These are phyloP conservation scores for Chaetomium sp. DNA, from an alignment of 2,329 filamentous ascomycete species.

Conservation along the genomic window DNA sequence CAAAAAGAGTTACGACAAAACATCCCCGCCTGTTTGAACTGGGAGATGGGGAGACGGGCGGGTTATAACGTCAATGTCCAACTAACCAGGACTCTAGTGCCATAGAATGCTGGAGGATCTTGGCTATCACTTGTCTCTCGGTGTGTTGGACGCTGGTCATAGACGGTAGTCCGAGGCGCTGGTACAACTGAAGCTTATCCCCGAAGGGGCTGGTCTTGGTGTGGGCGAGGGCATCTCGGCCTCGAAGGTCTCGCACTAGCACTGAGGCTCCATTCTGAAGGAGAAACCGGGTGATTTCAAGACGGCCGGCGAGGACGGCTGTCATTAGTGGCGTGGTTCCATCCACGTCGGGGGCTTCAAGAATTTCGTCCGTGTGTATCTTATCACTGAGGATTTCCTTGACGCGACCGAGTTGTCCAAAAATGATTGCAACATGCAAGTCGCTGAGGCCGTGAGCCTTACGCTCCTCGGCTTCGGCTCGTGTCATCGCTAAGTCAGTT, in stretches of 20 bases:
- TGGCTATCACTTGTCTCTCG: neutral
- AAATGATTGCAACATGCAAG: constrained; percentile 3
- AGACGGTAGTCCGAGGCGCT: neutral
- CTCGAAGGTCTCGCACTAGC: neutral
- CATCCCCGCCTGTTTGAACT: neutral
- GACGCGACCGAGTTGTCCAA: neutral
- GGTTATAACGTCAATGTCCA: neutral
- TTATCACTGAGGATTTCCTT: neutral
- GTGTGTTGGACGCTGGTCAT: neutral
- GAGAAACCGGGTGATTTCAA: constrained; percentile 4
- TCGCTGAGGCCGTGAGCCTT: neutral
- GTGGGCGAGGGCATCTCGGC: neutral
- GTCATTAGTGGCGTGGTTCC: constrained; percentile 13
- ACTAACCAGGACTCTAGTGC: constrained; percentile 10
- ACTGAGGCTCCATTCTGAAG: constrained; percentile 7
- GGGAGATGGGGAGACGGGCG: neutral
- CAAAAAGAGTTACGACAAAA: no score
- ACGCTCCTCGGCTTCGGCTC: neutral
- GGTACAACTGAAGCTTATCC: neutral
- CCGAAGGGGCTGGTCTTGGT: neutral
- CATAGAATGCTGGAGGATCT: constrained; percentile 4
- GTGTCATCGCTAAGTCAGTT: neutral
- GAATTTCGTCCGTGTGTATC: neutral
- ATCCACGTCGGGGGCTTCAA: neutral
- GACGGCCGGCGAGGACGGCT: constrained; percentile 8